Percentiles rank a stretch among this genome's conserved stretches.
Conservation (phyloP, 1,139 yeast genomes). For the Lodderomyces theae region DNA sequence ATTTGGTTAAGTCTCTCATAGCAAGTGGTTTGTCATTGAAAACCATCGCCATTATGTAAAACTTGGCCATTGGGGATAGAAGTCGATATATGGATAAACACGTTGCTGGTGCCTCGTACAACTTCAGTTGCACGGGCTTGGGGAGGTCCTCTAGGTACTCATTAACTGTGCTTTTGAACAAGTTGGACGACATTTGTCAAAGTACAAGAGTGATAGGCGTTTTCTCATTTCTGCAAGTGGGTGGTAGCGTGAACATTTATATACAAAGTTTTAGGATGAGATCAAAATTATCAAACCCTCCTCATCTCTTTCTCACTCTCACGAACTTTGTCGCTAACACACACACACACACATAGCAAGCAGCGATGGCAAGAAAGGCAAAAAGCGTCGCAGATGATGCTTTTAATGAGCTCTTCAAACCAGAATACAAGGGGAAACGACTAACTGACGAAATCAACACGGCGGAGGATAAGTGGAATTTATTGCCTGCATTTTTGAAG, state of each 20-base stretch:
- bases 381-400: constrained; percentile 40
- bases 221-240: neutral
- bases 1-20: constrained; percentile 64
- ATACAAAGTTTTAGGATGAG: constrained; percentile 9
- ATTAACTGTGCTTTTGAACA: constrained; percentile 74
- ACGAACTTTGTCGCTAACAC: no score
- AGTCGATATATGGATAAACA: constrained; percentile 87
- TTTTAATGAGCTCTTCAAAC: constrained; percentile 74
- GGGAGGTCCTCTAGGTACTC: constrained; percentile 90
- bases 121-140: constrained; percentile 71
- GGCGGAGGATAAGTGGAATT: constrained; percentile 93
- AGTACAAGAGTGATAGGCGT: neutral
- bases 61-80: constrained; percentile 85
- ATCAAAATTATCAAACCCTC: constrained; percentile 6
- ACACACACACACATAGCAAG: neutral
- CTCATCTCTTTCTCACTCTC: neutral
- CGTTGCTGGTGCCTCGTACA: constrained; percentile 83
- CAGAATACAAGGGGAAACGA: constrained; percentile 80
- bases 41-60: constrained; percentile 82
- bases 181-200: constrained; percentile 34
- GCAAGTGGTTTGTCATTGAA: constrained; percentile 76
- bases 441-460: constrained; percentile 86
- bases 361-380: constrained; percentile 1
- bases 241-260: constrained; percentile 3
- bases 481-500: constrained; percentile 90